Evolutionary conservation across 2,329 filamentous ascomycete species (phyloP), one percentile per base, ranked within the genome.

Genomic region (Thelonectria olida): DNA sequence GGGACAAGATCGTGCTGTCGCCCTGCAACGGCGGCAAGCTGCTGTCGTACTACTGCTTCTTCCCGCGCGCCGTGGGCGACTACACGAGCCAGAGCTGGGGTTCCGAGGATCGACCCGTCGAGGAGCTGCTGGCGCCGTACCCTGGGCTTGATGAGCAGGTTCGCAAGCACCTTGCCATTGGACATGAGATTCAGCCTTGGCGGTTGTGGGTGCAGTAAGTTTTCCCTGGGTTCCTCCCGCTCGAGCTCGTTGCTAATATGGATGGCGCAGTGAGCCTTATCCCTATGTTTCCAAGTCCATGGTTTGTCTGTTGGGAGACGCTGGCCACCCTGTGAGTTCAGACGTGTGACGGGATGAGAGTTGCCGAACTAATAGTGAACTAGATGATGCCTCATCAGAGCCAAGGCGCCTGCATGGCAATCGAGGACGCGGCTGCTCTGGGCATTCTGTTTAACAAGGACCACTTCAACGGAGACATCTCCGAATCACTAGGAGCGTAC

Each of bases 11-110:
- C 59, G 89, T 91, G 5, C 78, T 91, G 2, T 90, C 88, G 0
- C 88, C 89, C 5, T 91, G 89, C 77, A 89, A 90, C 69, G 84
- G 84, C 20, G 88, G 88, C 54, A 84, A 84, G 62, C 77, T 90
- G 3, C 79, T 90, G 3, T 90, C 87, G 0, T 91, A 89, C 77
- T 91, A 91, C 76, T 90, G 88, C 76, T 90, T 90, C 80, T 90
- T 90, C 75, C 84, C 88, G 0, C 81, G 74, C 5, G 74, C 69
- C 6, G 75, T 68, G 15, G 70, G 70, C 0, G 70, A 91, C 71
- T 90, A 87, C 70, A 80, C 81, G 3, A 84, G 77, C 42, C 87
- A 91, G 54, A 81, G 80, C 9, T 90, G 88, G 88, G 85, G 82
- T 0, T 78, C 78, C 1, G 83, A 84, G 23, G 81, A 80, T 7